phyloP scores from a whole-genome alignment of 306 rosid genomes.

The Aeschynomene evenia region DNA sequence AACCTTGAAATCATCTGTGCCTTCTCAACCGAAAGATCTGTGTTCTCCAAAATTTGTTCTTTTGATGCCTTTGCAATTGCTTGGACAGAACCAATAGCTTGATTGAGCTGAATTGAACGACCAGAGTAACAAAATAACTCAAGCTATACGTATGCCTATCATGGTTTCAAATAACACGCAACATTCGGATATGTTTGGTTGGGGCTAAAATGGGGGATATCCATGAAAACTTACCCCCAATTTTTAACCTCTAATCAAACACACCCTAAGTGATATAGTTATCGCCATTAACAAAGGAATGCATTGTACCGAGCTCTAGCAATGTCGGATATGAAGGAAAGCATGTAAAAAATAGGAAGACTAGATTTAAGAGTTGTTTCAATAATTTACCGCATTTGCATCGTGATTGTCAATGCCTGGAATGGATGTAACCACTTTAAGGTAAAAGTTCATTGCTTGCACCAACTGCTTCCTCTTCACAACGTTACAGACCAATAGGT shows the following conservation, averaged over 20 bases:
- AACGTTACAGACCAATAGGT: conserved; percentile 29
- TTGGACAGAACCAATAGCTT: conserved; percentile 88
- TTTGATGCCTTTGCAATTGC: conserved; percentile 77
- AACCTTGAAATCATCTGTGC: conserved; percentile 64
- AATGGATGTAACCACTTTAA: conserved; percentile 68
- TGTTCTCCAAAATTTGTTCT: conserved; percentile 71
- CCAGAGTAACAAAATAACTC: conserved; percentile 34
- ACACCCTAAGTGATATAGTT: too few relatives aligned
- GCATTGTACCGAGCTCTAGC: background rate
- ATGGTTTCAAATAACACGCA: background rate
- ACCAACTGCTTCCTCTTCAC: conserved; percentile 71
- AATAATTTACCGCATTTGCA: conserved; percentile 69
- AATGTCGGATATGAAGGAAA: background rate
- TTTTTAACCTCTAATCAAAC: too few relatives aligned
- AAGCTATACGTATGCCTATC: conserved; percentile 14
- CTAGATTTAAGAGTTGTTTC: conserved; percentile 10
- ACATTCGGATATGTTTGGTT: too few relatives aligned
- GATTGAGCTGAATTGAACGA: conserved; percentile 63
- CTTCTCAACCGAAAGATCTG: conserved; percentile 86
- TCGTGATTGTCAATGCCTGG: conserved; percentile 83
- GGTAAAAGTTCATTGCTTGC: conserved; percentile 68
- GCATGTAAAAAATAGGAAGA: conserved; percentile 26
- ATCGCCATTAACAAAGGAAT: too few relatives aligned
- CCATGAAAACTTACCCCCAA: too few relatives aligned
- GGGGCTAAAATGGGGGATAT: too few relatives aligned